Evolutionary conservation across 2,329 filamentous ascomycete genomes (phyloP), one percentile per base, ranked within the genome.

Genomic region (Aspergillus sp.): DNA sequence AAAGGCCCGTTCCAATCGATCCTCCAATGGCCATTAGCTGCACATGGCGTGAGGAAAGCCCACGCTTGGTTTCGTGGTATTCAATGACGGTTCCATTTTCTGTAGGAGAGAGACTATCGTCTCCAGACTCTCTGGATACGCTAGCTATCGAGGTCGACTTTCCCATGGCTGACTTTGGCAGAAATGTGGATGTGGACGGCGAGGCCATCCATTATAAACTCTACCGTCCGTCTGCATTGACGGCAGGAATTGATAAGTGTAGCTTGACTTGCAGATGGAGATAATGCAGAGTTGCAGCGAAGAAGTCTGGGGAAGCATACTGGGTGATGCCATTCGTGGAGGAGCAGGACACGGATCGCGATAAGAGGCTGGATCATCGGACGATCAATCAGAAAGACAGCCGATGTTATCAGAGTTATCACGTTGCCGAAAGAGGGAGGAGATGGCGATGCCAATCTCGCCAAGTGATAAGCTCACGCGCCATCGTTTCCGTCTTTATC

Each of bases 1-100:
- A 76, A 2, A 78, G 69, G 2, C 68, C 72, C 0, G 69, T 75
- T 30, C 61, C 61, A 10, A 63, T 63, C 1, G 58, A 55, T 1
- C 61, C 61, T 6, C 61, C 61, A 13, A 63, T 63, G 6, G 61
- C 58, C 61, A 63, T 63, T 39, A 63, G 15, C 32, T 63, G 61
- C n/a, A 63, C 51, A 58, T 63, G 61, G 25, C 61, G 55, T 3
- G 61, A 56, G 12, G 58, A 52, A 45, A 63, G 58, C 3, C 61
- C 61, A n/a, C 61, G 61, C 10, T 63, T 61, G 19, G 61, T 63
- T n/a, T 60, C 21, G 39, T 57, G 53, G 19, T 63, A 63, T 0
- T 67, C 55, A n/a, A 58, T 21, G 13, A 69, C 39, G 4, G 57
- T 65, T 4, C 69, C 70, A 59, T 70, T 65, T 10, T 66, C 59